Percentiles rank a stretch among this genome's conserved stretches.
phyloP scores from a whole-genome alignment of 352 stramenopile genomes.

The Plasmopara halstedii region DNA sequence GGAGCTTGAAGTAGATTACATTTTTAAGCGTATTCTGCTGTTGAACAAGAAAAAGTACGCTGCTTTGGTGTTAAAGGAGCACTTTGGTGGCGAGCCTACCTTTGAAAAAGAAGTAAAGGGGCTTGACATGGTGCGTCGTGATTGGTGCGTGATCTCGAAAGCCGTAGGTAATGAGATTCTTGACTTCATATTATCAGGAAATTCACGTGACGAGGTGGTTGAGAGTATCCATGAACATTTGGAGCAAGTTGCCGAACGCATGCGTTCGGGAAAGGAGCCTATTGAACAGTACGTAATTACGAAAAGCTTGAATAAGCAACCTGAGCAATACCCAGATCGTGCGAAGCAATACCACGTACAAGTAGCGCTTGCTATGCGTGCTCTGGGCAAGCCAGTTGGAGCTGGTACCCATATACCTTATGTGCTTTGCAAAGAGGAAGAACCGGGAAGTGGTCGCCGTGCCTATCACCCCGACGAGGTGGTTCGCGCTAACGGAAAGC shows the following conservation, averaged over 20 bases:
- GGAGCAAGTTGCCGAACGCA: conserved; percentile 85
- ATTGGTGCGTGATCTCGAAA: conserved; percentile 99
- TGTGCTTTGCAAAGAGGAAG: conserved; percentile 91
- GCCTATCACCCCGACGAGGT: conserved; percentile 88
- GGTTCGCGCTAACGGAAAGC: conserved; percentile 56
- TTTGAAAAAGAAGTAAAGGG: conserved; percentile 98
- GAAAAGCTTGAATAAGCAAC: conserved; percentile 98
- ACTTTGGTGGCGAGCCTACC: conserved; percentile 33
- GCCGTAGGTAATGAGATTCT: conserved; percentile 94
- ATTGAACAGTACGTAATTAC: conserved; percentile 99
- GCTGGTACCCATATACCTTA: conserved; percentile 99
- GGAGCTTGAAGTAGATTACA: conserved; percentile 99
- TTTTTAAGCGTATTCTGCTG: conserved; percentile 99
- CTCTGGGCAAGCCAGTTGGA: conserved; percentile 93
- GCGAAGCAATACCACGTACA: conserved; percentile 97
- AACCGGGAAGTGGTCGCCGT: conserved; percentile 56
- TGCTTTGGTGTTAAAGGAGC: conserved; percentile 91
- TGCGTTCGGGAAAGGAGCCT: conserved; percentile 90
- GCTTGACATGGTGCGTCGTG: conserved; percentile 95
- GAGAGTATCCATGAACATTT: conserved; percentile 96
- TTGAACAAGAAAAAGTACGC: conserved; percentile 99
- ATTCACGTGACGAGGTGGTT: conserved; percentile 92
- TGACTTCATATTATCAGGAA: conserved; percentile 96
- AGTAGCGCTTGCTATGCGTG: conserved; percentile 94
- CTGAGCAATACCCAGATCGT: conserved; percentile 95